Conservation (phyloP, 2,329 filamentous ascomycete species). For the Emergomyces orientalis region DNA sequence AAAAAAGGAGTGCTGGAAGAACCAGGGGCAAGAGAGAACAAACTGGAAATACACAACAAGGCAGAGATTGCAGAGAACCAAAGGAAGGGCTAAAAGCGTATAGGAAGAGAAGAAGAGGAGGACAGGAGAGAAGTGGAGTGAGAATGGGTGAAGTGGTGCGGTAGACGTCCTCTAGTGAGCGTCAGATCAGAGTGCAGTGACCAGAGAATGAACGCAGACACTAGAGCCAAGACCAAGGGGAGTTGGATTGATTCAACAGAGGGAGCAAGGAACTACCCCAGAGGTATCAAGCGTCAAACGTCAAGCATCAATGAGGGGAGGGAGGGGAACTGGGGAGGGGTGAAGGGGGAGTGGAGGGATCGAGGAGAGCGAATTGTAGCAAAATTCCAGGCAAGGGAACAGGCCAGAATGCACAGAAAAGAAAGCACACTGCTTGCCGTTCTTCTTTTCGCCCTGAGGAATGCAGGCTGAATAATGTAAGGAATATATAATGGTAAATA, state of each 20-base stretch:
- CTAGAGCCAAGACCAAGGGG: constrained; percentile 10
- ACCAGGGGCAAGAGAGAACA: constrained; percentile 6
- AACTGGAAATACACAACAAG: constrained; percentile 9
- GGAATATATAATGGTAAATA: not conserved
- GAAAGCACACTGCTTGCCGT: not conserved
- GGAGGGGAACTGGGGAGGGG: constrained; percentile 2
- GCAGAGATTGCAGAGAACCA: not conserved
- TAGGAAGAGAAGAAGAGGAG: not conserved
- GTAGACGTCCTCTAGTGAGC: constrained; percentile 7
- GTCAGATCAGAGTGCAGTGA: not conserved
- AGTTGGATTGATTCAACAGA: not conserved
- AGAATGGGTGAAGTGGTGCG: constrained; percentile 6
- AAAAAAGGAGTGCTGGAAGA: not conserved
- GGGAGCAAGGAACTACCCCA: not conserved
- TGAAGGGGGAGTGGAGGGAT: not conserved
- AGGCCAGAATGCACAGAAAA: not conserved
- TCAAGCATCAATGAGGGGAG: constrained; percentile 12
- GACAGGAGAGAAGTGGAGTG: constrained; percentile 2
- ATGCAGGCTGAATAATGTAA: not conserved
- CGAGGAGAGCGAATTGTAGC: constrained; percentile 1
- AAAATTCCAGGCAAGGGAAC: constrained; percentile 7
- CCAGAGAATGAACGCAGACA: not conserved
- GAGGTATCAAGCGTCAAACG: constrained; percentile 6
- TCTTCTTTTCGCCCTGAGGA: not conserved
- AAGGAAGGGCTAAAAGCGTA: not conserved